A percentile compares a stretch with the other conserved stretches of the same genome.
Evolutionary conservation across 1,139 yeast species (phyloP).

Genomic region (Yamadazyma triangularis): DNA sequence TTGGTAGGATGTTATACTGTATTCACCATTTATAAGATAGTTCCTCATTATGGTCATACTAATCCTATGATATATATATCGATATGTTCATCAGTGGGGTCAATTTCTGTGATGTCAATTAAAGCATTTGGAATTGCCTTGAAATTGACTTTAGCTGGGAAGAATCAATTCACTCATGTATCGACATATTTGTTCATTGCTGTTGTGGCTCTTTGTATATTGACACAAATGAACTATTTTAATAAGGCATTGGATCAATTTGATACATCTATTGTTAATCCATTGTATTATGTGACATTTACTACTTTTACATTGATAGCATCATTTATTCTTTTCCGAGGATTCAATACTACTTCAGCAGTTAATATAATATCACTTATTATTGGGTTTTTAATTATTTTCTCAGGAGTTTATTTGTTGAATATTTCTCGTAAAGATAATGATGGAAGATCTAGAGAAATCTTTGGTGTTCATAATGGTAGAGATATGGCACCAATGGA

Average conservation of each 20-base stretch:
- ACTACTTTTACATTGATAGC: conserved; percentile 87
- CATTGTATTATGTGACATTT: conserved; percentile 85
- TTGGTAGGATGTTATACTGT: conserved; percentile 62
- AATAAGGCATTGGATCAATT: conserved; percentile 91
- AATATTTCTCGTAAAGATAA: conserved; percentile 72
- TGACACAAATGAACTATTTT: conserved; percentile 91
- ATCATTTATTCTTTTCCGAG: conserved; percentile 79
- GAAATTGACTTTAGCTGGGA: conserved; percentile 81
- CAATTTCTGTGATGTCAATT: conserved; percentile 87
- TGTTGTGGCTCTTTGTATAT: conserved; percentile 76
- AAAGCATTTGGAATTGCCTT: conserved; percentile 93
- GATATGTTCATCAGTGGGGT: conserved; percentile 87
- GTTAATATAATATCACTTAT: conserved; percentile 81
- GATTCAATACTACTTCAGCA: conserved; percentile 79
- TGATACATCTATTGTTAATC: conserved; percentile 90
- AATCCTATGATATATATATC: conserved; percentile 90
- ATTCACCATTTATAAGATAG: conserved; percentile 79
- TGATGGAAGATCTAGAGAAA: conserved; percentile 50
- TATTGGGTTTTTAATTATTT: conserved; percentile 83
- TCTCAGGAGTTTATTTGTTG: conserved; percentile 80
- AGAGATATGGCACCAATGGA: conserved; percentile 69
- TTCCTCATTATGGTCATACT: conserved; percentile 73
- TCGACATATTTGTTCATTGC: conserved; percentile 78
- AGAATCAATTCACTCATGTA: conserved; percentile 80
- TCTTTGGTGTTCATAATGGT: conserved; percentile 57